Base-by-base conservation (phyloP, 1,284 basidiomycete genomes). In the Ceratobasidium sp. region DNA sequence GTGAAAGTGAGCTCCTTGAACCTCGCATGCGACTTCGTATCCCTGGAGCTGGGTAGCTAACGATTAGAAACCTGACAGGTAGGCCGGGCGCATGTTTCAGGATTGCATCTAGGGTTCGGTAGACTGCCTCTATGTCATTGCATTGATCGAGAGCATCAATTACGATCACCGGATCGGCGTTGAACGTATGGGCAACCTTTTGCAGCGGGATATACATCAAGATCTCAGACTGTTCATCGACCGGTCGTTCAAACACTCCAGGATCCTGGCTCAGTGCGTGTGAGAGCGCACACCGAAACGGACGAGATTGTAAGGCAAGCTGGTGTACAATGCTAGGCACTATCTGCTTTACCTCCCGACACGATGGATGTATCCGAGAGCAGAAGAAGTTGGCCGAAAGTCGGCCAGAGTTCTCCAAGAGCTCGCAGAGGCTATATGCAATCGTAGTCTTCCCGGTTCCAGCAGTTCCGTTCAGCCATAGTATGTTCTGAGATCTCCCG, bases 381-480 rank as follows among this genome's bases (percentile, higher is more conserved):
- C 67, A 70, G 46, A 70, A 70, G 33, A 70, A 70, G 33, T 51
- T 70, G 15, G 67, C 67, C 18, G 26, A 46, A 20, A 40, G 44
- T 18, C 20, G 5, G 1, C 28, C 40, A 5, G 23, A 26, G 15
- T 13, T 26, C 20, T 67, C 42, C 44, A 67, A 20, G 23, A 10
- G 5, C 20, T 67, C 64, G 64, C 44, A 46, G 4, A 67, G 13
- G 64, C 44, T 67, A 40, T 28, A 23, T 67, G 64, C 64, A 10
- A 67, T 51, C 20, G 61, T 42, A 10, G 61, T 64, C 20, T 64
- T 64, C 2, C 42, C 61, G 4, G 39, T 49, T 49, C 68, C 68
- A 71, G 46, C 46, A 3, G 46, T 71, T 23, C 68, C 68, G 51
- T 71, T 71, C 39, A 71, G 49, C 51, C 53, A 71, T 51, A 28